Base-by-base conservation (phyloP, 2,329 filamentous ascomycete species). In the Epichloe baconii region DNA sequence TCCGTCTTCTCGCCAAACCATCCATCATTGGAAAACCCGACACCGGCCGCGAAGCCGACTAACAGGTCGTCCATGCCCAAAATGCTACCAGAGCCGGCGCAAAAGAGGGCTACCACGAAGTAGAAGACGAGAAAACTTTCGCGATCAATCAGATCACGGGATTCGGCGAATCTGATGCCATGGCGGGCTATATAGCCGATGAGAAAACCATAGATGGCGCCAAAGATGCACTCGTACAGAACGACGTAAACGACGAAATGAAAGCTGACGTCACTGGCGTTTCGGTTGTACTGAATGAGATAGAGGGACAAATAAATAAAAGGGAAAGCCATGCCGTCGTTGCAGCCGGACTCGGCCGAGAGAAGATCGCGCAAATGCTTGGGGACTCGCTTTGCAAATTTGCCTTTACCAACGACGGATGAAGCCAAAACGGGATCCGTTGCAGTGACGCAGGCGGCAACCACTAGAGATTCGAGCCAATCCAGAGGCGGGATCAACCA, bases 1-100 rank as follows among this genome's bases (percentile, higher is more conserved):
- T 98, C 93, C 0, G 93, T 98, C 75, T 96, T 96, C 63, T 96
- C 87, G 15, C 87, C 86, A 62, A 98, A 98, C 93, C 93, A 98
- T 57, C 93, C 93, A 64, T 98, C 93, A 67, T 98, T 98, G 59
- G 90, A 96, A 73, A 98, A 98, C 50, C 93, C 93, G n/a, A 98
- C 93, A 52, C 93, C 93, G 51, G 87, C 88, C 14, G 91, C 84
- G 62, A 98, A 98, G 40, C 93, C 93, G 40, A 98, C 88, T 3
- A 98, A 79, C 48, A 98, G 71, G 67, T 98, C 93, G 66, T 98
- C 93, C 61, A 96, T 77, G 47, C 93, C 93, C 44, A 98, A 73
- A 53, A 96, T 79, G 67, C 88, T 89, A 34, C 93, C 93, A 0
- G 91, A 91, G 17, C 93, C 93, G 53, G 93, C 93, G 64, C 89